Evolutionary conservation across 2,329 filamentous ascomycete species (phyloP), one percentile per base, ranked within the genome.

Genomic region (Trichoderma cornu-damae): DNA sequence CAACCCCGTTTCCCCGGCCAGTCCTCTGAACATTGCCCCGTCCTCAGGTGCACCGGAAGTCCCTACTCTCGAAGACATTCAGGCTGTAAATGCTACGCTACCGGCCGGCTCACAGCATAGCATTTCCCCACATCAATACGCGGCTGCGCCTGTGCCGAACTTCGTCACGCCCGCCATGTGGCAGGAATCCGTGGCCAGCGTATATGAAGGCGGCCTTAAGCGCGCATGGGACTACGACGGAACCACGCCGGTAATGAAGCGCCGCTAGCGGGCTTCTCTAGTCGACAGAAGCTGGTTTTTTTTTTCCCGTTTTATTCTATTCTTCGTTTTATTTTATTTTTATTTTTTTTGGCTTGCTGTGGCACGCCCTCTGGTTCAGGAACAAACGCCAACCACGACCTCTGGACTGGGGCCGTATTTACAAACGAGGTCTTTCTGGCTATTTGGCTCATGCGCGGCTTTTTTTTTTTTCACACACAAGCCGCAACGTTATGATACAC

Each of bases 91-190:
- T 61, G 69, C 73, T 57, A 71, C 75, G 61, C 63, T 80, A 38
- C 75, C 77, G 9, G 66, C 73, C 37, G 72, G 68, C 57, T 68
- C 78, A 37, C 78, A 81, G 56, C 71, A 76, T 34, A 48, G 50
- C 37, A 70, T 81, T 46, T 71, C 77, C 2, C 73, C 77, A 52
- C 75, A 79, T 60, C 77, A 79, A 61, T 85, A 82, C 66, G 73
- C 80, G 28, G 73, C 77, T 26, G 75, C 79, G 6, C 74, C 81
- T 2, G 76, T 82, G 49, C 76, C 79, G 57, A 77, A 75, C 26
- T 88, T 87, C 67, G 80, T 88, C 61, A 88, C 84, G 8, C 84
- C 85, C 3, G 84, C 83, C 59, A 88, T 88, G 85, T 88, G 85
- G 85, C 85, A 86, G 67, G 83, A 88, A 66, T 86, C 83, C 11